phyloP scores from a whole-genome alignment of 495 filamentous ascomycete genomes.

The Elasticomyces elasticus region DNA sequence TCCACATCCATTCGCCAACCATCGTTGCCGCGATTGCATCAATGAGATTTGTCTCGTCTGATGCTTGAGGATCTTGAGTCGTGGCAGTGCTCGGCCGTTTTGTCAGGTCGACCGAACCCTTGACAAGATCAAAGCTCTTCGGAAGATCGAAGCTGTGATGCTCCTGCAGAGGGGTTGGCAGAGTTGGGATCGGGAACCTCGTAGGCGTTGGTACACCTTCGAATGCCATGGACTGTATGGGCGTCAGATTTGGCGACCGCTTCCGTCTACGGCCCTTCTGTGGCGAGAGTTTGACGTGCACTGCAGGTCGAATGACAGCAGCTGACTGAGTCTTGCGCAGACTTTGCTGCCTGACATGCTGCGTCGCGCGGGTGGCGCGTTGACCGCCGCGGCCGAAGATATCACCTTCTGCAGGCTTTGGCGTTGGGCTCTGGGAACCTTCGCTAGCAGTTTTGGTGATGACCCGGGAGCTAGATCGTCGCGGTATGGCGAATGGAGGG shows the following conservation, averaged over 20 bases:
- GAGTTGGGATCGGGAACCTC: constrained; percentile 13
- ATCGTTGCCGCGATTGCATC: constrained; percentile 97
- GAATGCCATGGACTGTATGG: constrained; percentile 20
- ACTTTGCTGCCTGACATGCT: constrained; percentile 36
- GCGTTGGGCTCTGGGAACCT: constrained; percentile 70
- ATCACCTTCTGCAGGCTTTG: constrained; percentile 4
- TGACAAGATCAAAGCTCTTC: constrained; percentile 14
- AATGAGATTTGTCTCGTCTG: constrained; percentile 48
- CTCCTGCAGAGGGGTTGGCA: constrained; percentile 9
- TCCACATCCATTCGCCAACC: constrained; percentile 99
- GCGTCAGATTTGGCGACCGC: constrained; percentile 19
- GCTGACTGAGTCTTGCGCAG: constrained; percentile 79
- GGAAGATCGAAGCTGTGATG: constrained; percentile 1
- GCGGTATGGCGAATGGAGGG: constrained; percentile 75
- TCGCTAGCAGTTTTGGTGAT: constrained; percentile 60
- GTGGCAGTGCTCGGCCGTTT: neutral
- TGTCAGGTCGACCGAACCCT: constrained; percentile 10
- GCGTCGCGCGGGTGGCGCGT: constrained; percentile 14
- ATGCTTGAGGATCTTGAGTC: neutral
- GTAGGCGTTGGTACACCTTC: constrained; percentile 11
- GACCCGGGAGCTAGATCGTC: constrained; percentile 75
- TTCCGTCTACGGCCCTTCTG: constrained; percentile 14
- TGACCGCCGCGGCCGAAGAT: constrained; percentile 13
- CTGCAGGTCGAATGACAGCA: constrained; percentile 51
- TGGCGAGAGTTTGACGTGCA: constrained; percentile 23